These are phyloP conservation scores for Elsinoe necatrix DNA, from an alignment of 2,329 filamentous ascomycete species.

Conservation along the genomic window DNA sequence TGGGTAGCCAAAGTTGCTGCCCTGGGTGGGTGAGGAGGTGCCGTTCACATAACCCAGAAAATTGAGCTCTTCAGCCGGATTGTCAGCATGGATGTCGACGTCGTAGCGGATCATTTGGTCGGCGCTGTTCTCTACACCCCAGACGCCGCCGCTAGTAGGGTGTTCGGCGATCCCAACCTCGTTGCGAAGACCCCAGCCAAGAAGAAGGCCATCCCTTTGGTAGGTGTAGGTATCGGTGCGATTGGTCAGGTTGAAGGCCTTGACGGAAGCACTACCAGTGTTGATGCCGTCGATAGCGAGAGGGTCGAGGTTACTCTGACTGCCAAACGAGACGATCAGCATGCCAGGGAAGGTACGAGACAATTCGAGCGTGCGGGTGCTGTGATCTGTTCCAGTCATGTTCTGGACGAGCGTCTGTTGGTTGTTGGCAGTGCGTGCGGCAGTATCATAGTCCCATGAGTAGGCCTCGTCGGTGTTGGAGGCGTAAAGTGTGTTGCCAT, in stretches of 20 bases:
- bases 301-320: constrained; percentile 53
- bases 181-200: constrained; percentile 64
- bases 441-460: constrained; percentile 56
- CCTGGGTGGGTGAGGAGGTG: constrained; percentile 35
- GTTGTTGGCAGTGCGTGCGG: constrained; percentile 41
- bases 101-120: constrained; percentile 48
- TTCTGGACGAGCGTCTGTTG: constrained; percentile 47
- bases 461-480: constrained; percentile 53
- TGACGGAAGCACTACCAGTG: constrained; percentile 59
- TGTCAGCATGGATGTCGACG: constrained; percentile 56
- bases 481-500: constrained; percentile 44
- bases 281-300: constrained; percentile 39
- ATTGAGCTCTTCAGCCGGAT: constrained; percentile 67
- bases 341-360: constrained; percentile 47
- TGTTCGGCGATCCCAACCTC: constrained; percentile 63
- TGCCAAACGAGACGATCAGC: constrained; percentile 59
- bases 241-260: constrained; percentile 49
- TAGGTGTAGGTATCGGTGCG: constrained; percentile 33
- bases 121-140: constrained; percentile 60
- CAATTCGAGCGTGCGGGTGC: constrained; percentile 58
- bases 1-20: constrained; percentile 62
- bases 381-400: constrained; percentile 55
- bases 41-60: constrained; percentile 56
- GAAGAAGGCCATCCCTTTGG: constrained; percentile 43
- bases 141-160: constrained; percentile 42